These are phyloP conservation scores for Aspergillus hancockii DNA, from an alignment of 495 filamentous ascomycete genomes.

Conservation along the genomic window DNA sequence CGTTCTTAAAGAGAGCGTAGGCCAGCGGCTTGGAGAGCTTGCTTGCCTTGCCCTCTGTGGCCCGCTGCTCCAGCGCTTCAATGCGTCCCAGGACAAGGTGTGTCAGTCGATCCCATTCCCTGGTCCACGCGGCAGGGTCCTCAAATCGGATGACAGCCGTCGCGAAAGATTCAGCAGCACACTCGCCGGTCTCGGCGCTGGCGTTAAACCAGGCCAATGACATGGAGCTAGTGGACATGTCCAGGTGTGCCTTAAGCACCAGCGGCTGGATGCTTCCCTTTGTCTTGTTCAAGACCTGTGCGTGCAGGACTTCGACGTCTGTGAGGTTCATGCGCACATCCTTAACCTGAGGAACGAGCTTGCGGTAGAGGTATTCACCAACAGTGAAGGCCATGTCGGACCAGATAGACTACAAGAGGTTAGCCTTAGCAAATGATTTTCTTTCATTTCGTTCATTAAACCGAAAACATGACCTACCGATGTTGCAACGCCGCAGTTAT, in stretches of 20 bases:
- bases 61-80: constrained; percentile 23
- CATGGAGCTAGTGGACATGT: constrained; percentile 13
- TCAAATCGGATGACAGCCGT: constrained; percentile 22
- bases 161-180: constrained; percentile 24
- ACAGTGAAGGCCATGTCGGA: constrained; percentile 15
- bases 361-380: constrained; percentile 2
- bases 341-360: neutral
- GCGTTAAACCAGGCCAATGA: constrained; percentile 18
- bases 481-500: neutral
- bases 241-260: constrained; percentile 17
- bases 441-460: constrained; percentile 34
- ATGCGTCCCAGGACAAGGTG: constrained; percentile 37
- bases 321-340: constrained; percentile 47
- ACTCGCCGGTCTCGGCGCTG: constrained; percentile 7
- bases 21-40: constrained; percentile 28
- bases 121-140: constrained; percentile 20
- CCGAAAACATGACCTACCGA: constrained; percentile 29
- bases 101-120: constrained; percentile 24
- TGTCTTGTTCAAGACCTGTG: constrained; percentile 33
- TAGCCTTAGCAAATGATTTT: neutral
- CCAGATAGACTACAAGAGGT: constrained; percentile 8
- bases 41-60: constrained; percentile 25
- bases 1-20: constrained; percentile 38
- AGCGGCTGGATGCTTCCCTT: constrained; percentile 16
- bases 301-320: constrained; percentile 63